Evolutionary conservation across 768 basidiomycete species (phyloP), one percentile per base, ranked within the genome.

Genomic region (Hypsizygus marmoreus): DNA sequence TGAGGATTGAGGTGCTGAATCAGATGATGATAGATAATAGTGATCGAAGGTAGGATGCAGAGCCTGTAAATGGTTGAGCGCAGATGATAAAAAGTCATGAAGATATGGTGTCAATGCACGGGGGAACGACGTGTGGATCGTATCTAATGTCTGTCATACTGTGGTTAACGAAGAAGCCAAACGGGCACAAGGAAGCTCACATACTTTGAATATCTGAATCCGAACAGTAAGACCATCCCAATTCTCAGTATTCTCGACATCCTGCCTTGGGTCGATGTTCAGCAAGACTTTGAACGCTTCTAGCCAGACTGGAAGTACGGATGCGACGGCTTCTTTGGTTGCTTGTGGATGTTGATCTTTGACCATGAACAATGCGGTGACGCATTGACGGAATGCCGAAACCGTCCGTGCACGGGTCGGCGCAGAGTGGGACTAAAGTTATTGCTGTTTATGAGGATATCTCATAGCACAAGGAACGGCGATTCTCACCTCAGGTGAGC

Each of bases 351-450:
- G 87, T 54, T 93, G 87, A 26, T 93, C 92, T 62, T 94, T 93
- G 45, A 98, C 92, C 84, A 95, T 97, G 66, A 89, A 94, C 13
- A 98, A 74, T 4, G 93, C 86, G 40, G 82, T 80, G 3, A 97
- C 75, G 58, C 92, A 94, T 71, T 97, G 91, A 23, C 87, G 75
- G 70, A 97, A 97, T 24, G 97, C 92, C 4, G 85, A 77, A 12
- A 99, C 76, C 3, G 91, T 85, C 22, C 91, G 80, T 0, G 94
- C 82, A 23, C 95, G 84, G 6, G 95, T 97, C 5, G 86, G 71
- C 0, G 90, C 76, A 1, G 86, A 80, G 61, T 97, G 86, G 36
- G 78, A 72, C 81, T 86, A 36, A 28, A 32, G 20, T 26, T 24
- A 20, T 14, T 38, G 22, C 2, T 42, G 4, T 20, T 14, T 16